phyloP scores from a whole-genome alignment of 2,329 filamentous ascomycete genomes.

The Colletotrichum sp. region DNA sequence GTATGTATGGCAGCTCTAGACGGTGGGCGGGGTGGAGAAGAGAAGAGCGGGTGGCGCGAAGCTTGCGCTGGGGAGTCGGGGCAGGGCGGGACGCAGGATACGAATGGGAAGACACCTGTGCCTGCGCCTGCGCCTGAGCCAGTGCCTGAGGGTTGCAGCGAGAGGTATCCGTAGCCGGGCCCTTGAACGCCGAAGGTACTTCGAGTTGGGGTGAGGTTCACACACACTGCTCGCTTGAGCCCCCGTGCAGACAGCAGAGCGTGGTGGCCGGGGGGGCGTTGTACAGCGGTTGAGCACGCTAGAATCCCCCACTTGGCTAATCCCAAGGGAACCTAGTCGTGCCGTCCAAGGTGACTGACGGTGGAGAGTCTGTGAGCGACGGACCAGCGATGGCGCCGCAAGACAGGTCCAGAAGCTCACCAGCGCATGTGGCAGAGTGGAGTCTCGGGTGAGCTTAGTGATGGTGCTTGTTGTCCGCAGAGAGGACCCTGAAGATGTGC shows the following conservation, averaged over 20 bases:
- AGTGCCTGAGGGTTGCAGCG: constrained; percentile 8
- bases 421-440: constrained; percentile 18
- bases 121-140: constrained; percentile 15
- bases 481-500: constrained; percentile 20
- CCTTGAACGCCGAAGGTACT: constrained; percentile 12
- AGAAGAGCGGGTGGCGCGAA: constrained; percentile 20
- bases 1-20: constrained; percentile 22
- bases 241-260: constrained; percentile 9
- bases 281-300: constrained; percentile 13
- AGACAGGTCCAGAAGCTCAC: constrained; percentile 16
- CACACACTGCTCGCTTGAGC: constrained; percentile 17
- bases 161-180: background rate
- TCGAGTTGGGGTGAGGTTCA: background rate
- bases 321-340: constrained; percentile 15
- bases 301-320: constrained; percentile 17
- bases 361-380: constrained; percentile 17
- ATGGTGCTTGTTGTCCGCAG: constrained; percentile 4
- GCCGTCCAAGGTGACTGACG: constrained; percentile 9
- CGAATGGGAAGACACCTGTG: constrained; percentile 15
- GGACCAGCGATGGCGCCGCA: constrained; percentile 11
- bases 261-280: constrained; percentile 2
- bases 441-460: constrained; percentile 1
- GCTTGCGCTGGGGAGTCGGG: constrained; percentile 14
- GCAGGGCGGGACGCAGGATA: constrained; percentile 17
- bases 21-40: constrained; percentile 18